Percentiles rank a stretch among this genome's conserved stretches.
These are phyloP conservation scores for Colletotrichum siamense DNA, from an alignment of 2,329 filamentous ascomycete species.

Conservation along the genomic window DNA sequence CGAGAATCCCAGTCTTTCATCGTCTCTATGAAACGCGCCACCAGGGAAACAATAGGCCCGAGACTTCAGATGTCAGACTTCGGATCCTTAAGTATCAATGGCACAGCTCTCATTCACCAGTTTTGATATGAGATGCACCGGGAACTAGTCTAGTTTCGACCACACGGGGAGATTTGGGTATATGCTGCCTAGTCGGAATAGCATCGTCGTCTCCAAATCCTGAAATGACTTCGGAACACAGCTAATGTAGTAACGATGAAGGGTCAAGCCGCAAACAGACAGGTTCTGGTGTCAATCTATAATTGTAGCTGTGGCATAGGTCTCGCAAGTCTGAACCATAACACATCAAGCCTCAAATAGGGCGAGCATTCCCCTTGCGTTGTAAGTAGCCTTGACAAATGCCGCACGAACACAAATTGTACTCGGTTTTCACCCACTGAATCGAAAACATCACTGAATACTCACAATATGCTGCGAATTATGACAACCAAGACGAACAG, in stretches of 20 bases:
- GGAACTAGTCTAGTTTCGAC: neutral
- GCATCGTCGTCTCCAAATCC: neutral
- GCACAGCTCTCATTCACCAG: no score
- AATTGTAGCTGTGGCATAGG: rapidly evolving
- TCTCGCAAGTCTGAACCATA: neutral
- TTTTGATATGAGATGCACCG: no score
- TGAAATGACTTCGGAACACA: neutral
- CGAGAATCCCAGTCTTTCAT: no score
- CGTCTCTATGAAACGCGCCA: no score
- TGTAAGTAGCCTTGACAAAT: neutral
- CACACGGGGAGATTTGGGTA: neutral
- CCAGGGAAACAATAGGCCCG: neutral
- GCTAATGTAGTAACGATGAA: neutral
- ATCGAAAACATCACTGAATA: neutral
- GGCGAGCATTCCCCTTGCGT: neutral
- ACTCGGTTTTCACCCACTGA: neutral
- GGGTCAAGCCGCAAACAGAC: neutral
- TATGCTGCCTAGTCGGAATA: rapidly evolving
- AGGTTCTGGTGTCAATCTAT: rapidly evolving
- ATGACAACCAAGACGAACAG: neutral
- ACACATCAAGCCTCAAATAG: neutral
- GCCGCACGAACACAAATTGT: neutral
- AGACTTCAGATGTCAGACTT: neutral
- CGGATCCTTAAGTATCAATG: neutral
- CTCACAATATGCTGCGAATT: neutral